Evolutionary conservation across 805 yeast genomes (phyloP).

Genomic region (Teunomyces cretensis): DNA sequence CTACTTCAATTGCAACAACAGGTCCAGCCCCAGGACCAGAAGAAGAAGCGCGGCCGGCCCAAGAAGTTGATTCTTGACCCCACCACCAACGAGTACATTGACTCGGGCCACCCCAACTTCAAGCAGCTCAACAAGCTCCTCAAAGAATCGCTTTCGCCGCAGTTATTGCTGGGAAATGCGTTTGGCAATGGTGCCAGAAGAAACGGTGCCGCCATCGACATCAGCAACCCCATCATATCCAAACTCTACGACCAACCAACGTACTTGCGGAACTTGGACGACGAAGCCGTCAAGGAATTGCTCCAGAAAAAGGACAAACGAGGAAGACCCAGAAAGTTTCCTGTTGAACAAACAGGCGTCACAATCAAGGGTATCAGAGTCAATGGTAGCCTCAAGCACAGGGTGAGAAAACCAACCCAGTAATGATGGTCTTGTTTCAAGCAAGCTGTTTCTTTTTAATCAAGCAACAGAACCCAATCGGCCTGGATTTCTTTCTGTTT

Average conservation of each 20-base stretch:
- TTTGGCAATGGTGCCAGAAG: conserved; percentile 1
- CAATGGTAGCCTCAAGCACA: conserved; percentile 25
- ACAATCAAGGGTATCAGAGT: conserved; percentile 45
- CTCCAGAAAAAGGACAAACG: conserved; percentile 43
- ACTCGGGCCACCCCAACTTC: conserved; percentile 41
- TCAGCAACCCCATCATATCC: conserved; percentile 9
- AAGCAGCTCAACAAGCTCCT: conserved; percentile 36
- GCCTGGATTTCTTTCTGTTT: not conserved
- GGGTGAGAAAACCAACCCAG: conserved; percentile 6
- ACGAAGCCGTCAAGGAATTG: conserved; percentile 34
- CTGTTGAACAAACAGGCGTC: conserved; percentile 45
- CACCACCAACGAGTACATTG: conserved; percentile 40
- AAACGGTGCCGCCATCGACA: conserved; percentile 4
- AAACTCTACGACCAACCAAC: conserved; percentile 30
- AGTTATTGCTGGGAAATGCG: conserved; percentile 3
- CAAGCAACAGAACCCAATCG: too few species aligned
- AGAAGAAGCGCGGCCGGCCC: conserved; percentile 44
- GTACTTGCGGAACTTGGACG: conserved; percentile 26
- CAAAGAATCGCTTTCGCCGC: conserved; percentile 12
- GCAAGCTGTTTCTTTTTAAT: too few species aligned
- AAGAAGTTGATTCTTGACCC: conserved; percentile 41
- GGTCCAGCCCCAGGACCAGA: conserved; percentile 15
- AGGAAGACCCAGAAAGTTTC: conserved; percentile 53
- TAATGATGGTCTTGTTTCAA: not conserved
- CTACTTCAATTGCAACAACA: conserved; percentile 4